phyloP scores from a whole-genome alignment of 768 basidiomycete species.

The Infundibulicybe gibba region DNA sequence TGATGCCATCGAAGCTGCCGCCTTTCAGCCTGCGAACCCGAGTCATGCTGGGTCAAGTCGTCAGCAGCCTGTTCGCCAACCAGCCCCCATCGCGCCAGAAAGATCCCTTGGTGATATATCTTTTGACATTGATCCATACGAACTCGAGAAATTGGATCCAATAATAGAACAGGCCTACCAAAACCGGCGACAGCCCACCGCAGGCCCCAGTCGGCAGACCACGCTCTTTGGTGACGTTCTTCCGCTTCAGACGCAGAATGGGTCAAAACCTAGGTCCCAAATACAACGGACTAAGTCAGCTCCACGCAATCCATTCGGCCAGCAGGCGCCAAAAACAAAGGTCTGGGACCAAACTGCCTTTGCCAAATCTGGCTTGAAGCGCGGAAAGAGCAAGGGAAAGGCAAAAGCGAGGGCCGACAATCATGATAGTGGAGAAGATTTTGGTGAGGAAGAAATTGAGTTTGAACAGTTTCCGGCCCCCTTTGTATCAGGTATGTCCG shows the following conservation, averaged over 20 bases:
- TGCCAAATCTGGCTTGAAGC: constrained; percentile 73
- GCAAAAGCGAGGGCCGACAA: constrained; percentile 39
- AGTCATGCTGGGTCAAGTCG: no score
- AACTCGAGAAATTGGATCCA: constrained; percentile 50
- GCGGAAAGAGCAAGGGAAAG: constrained; percentile 50
- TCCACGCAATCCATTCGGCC: constrained; percentile 42
- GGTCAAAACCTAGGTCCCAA: constrained; percentile 25
- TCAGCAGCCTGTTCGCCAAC: constrained; percentile 11
- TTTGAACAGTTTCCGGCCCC: constrained; percentile 88
- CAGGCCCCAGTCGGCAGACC: constrained; percentile 54
- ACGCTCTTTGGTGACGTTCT: constrained; percentile 66
- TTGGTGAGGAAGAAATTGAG: constrained; percentile 49
- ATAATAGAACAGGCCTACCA: constrained; percentile 47
- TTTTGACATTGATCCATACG: constrained; percentile 54
- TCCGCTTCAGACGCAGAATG: constrained; percentile 23
- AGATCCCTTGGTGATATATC: constrained; percentile 51
- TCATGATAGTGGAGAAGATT: constrained; percentile 49
- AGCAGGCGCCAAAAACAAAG: constrained; percentile 66
- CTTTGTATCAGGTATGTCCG: constrained; percentile 57
- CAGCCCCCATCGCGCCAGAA: constrained; percentile 21
- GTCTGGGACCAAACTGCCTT: constrained; percentile 90
- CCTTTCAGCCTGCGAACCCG: constrained; percentile 11
- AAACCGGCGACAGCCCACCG: constrained; percentile 32
- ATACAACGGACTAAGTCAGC: constrained; percentile 40
- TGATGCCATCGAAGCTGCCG: constrained; percentile 67